phyloP scores from a whole-genome alignment of 129 eudicot genomes.

The Ambrosia artemisiifolia region DNA sequence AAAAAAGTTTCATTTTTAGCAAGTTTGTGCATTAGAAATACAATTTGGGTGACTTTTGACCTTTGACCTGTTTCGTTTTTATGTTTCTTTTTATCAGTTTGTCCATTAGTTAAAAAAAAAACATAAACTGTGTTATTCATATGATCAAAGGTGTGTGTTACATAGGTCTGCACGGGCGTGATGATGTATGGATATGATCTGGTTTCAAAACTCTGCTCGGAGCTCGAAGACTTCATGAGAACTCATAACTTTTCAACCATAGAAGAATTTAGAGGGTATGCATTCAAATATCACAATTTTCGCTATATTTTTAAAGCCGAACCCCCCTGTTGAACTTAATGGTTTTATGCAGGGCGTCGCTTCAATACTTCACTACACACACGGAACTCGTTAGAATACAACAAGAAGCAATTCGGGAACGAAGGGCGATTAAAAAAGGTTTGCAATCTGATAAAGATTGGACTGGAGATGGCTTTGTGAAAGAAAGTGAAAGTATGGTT shows the following conservation, averaged over 20 bases:
- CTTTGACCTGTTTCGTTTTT: not conserved
- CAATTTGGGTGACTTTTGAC: not conserved
- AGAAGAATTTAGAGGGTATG: constrained; percentile 97
- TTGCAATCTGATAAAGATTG: constrained; percentile 87
- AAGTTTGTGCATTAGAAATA: not conserved
- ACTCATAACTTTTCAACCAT: constrained; percentile 85
- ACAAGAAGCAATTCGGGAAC: constrained; percentile 75
- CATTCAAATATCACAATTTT: not conserved
- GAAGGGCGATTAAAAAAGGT: constrained; percentile 75
- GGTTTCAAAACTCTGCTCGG: constrained; percentile 75
- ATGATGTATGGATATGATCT: constrained; percentile 94
- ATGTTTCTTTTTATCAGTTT: not conserved
- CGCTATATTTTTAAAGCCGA: not conserved
- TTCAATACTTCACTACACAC: constrained; percentile 89
- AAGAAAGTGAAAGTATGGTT: constrained; percentile 36
- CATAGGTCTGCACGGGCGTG: constrained; percentile 96
- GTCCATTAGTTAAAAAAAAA: not conserved
- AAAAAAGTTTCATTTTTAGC: not conserved
- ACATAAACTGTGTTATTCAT: too few species aligned
- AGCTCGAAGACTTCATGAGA: constrained; percentile 92
- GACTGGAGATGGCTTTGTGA: constrained; percentile 76
- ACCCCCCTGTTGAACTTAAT: not conserved
- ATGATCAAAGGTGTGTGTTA: not conserved
- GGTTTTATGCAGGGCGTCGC: constrained; percentile 56
- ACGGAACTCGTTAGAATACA: constrained; percentile 80